Base-by-base conservation (phyloP, 2,329 filamentous ascomycete genomes). In the Colletotrichum sp. region DNA sequence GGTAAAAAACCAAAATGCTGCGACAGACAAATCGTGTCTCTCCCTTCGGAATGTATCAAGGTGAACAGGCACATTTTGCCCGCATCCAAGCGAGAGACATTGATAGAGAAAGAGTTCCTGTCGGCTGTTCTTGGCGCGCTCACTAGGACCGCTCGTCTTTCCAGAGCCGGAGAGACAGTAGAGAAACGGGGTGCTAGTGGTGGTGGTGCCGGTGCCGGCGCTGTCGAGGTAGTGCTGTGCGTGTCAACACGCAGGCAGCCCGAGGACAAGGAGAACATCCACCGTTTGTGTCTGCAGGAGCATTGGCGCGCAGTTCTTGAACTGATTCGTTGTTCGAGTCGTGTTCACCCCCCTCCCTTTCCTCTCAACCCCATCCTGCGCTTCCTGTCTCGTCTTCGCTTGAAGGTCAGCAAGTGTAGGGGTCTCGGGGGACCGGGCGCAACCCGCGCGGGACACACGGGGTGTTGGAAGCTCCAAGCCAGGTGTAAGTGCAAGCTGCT, bases 331-430 rank as follows among this genome's bases (percentile, higher is more conserved):
- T 30, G 10, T 8, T 21, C 28, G 43, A 73, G 73, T 75, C 63
- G 56, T 34, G 24, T 16, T 56, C 71, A 6, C 56, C 36, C 38
- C 16, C 34, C 16, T 26, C 36, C 24, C 58, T 21, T 14, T 34
- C 58, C 58, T 30, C 30, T 36, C 58, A 36, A 21, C 58, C 52
- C 24, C 63, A 66, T 56, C 58, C 30, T 59, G 58, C 38, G 55
- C 26, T 13, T 64, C n/a, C 9, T 26, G 52, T 68, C 69, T 64
- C 69, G 62, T 58, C 63, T 68, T 75, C 43, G 69, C 73, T 73
- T 69, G 70, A 75, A 69, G 69, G 26, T 36, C 34, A 59, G 30
- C n/a, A 34, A 64, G 38, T 16, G 32, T 52, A 59, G 32, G 48
- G 73, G 64, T 69, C 70, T 24, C 43, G 16, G 34, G 21, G 21